Percentiles rank a stretch among this genome's conserved stretches.
These are phyloP conservation scores for Gleditsia sinensis DNA, from an alignment of 306 rosid genomes.

Conservation along the genomic window DNA sequence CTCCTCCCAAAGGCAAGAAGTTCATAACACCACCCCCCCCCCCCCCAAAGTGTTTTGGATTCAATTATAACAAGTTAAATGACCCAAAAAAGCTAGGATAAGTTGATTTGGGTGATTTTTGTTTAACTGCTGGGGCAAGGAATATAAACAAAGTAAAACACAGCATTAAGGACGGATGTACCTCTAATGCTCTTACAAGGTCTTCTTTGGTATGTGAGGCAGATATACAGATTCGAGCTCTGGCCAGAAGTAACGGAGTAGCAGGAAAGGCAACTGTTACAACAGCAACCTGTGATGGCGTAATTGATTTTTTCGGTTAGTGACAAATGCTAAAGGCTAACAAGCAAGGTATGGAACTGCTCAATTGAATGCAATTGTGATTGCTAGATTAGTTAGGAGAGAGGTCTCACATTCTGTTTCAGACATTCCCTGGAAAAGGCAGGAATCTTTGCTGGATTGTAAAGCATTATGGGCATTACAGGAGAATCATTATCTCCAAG, in stretches of 20 bases:
- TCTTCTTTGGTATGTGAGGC: slow-evolving; percentile 64
- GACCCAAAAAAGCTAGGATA: neutral
- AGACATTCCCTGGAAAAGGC: slow-evolving; percentile 71
- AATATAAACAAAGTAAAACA: neutral
- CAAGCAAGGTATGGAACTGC: neutral
- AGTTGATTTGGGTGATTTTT: neutral
- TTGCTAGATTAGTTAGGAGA: neutral
- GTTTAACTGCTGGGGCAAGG: neutral
- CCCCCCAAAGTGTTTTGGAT: neutral
- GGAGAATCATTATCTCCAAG: slow-evolving; percentile 61
- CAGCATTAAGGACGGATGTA: slow-evolving; percentile 4
- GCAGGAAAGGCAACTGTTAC: slow-evolving; percentile 74
- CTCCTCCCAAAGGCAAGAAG: neutral
- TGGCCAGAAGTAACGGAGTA: slow-evolving; percentile 63
- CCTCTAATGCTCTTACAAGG: slow-evolving; percentile 61
- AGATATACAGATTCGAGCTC: slow-evolving; percentile 72
- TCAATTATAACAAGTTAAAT: neutral
- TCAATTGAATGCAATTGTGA: neutral
- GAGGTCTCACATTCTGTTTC: slow-evolving; percentile 52
- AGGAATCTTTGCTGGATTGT: slow-evolving; percentile 68
- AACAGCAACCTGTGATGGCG: slow-evolving; percentile 54
- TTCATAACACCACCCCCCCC: too few species aligned
- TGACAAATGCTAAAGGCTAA: neutral
- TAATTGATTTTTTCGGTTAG: neutral
- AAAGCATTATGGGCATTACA: slow-evolving; percentile 67